phyloP scores from a whole-genome alignment of 1,284 basidiomycete species.

The Ceratobasidium sp. region DNA sequence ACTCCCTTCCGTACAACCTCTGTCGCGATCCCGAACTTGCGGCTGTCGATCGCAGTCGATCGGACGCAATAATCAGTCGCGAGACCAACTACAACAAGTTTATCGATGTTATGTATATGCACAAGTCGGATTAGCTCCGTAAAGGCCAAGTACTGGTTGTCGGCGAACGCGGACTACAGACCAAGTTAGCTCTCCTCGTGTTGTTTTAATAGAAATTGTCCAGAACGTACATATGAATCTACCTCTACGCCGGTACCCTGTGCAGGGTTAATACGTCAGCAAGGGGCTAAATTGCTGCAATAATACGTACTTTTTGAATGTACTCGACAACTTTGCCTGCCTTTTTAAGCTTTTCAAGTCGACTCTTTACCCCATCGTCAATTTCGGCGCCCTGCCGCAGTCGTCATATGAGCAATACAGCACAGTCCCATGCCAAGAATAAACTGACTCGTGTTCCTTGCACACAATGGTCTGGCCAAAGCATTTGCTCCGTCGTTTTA shows the following conservation, averaged over 20 bases:
- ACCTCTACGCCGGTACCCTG: constrained; percentile 61
- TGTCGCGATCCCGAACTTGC: constrained; percentile 62
- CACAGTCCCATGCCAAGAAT: background rate
- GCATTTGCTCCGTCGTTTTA: constrained; percentile 62
- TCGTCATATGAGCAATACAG: constrained; percentile 38
- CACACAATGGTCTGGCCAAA: constrained; percentile 77
- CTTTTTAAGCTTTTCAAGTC: constrained; percentile 54
- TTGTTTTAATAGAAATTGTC: background rate
- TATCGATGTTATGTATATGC: constrained; percentile 58
- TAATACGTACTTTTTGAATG: constrained; percentile 50
- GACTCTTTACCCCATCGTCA: constrained; percentile 58
- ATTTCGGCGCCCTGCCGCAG: constrained; percentile 61
- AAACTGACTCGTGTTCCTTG: constrained; percentile 56
- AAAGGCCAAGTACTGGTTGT: constrained; percentile 58
- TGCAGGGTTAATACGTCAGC: constrained; percentile 55
- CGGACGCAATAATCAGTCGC: constrained; percentile 75
- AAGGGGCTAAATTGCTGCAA: background rate
- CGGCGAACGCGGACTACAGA: constrained; percentile 56
- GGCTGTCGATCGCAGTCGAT: constrained; percentile 63
- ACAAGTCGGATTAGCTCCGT: constrained; percentile 60
- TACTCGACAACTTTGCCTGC: constrained; percentile 56
- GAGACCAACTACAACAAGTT: constrained; percentile 70
- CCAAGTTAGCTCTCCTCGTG: constrained; percentile 18
- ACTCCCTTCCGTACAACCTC: constrained; percentile 50
- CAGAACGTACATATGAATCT: constrained; percentile 65